Percentiles rank a stretch among this genome's conserved stretches.
phyloP scores from a whole-genome alignment of 768 basidiomycete species.

The Boletus sp. region DNA sequence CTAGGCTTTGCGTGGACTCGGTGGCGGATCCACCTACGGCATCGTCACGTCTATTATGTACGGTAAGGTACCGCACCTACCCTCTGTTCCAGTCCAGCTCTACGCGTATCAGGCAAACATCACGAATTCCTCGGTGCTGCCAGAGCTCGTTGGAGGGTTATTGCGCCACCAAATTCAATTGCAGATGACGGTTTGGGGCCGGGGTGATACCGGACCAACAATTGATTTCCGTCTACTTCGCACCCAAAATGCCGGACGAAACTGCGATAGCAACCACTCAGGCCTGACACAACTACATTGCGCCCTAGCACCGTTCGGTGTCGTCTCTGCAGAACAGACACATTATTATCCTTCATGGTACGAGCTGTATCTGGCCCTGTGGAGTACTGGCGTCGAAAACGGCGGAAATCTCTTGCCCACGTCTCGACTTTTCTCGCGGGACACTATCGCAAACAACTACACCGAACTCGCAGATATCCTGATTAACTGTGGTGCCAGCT shows the following conservation, averaged over 20 bases:
- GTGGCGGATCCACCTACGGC: conserved; percentile 50
- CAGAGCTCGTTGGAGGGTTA: conserved; percentile 35
- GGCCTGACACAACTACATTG: conserved; percentile 32
- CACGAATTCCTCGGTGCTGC: conserved; percentile 28
- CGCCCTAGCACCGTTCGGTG: conserved; percentile 4
- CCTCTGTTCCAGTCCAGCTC: conserved; percentile 32
- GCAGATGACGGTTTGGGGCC: conserved; percentile 45
- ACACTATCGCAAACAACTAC: conserved; percentile 22
- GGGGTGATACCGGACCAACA: conserved; percentile 38
- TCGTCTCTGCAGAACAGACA: background rate
- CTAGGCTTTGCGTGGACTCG: conserved; percentile 55
- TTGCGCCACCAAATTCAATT: conserved; percentile 33
- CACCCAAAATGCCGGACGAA: conserved; percentile 37
- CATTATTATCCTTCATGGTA: conserved; percentile 5
- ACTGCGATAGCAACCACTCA: conserved; percentile 35
- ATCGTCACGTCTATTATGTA: conserved; percentile 38
- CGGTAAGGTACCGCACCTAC: conserved; percentile 46
- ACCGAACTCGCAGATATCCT: conserved; percentile 22
- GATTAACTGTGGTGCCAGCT: background rate
- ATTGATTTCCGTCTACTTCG: conserved; percentile 23
- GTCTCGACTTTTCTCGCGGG: conserved; percentile 33
- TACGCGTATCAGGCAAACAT: conserved; percentile 32
- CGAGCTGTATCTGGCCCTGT: background rate
- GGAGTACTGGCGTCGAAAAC: background rate
- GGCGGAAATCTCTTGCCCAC: conserved; percentile 25